Evolutionary conservation across 2,329 filamentous ascomycete species (phyloP), one percentile per base, ranked within the genome.

Genomic region (Emmonsiellopsis sp.): DNA sequence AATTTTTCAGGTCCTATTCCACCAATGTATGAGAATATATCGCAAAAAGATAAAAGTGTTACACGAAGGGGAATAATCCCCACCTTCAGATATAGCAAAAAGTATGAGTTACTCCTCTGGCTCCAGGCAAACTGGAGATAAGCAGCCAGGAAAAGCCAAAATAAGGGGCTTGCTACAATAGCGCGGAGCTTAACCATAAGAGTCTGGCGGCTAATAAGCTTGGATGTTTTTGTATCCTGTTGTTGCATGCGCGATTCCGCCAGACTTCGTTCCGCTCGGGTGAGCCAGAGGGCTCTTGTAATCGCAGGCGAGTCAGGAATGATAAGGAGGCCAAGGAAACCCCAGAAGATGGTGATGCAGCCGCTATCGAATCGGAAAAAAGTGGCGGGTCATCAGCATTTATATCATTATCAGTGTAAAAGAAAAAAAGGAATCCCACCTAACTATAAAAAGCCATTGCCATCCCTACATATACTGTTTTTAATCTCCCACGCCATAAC

Each of bases 251-350:
- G 57, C 7, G 50, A 41, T 13, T 53, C 43, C 8, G 57, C 55
- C 31, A 60, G 37, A 1, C 11, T 38, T 34, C 58, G 58, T 32
- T 60, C 57, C 5, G 30, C 7, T 11, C 55, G 49, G 5, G 58
- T 59, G 16, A 60, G 53, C 58, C 58, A 60, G 11, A 60, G 37
- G 11, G 55, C 57, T 11, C 58, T 57, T 6, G 57, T 59, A 1
- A 60, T 55, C 9, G 43, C 51, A 2, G 58, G 58, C 4, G 58
- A 56, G 31, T 60, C 58, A n/a, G 58, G 58, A n/a, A 60, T 60
- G 13, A 59, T 54, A 4, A 55, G 35, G 2, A 60, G 56, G n/a
- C 58, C 57, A 7, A 60, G 48, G 1, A 57, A 51, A 4, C 57
- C 58, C 44, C 56, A 58, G 13, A 54, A 54, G 32, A 60, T 57